These are phyloP conservation scores for Eucalyptus erythrocorys DNA, from an alignment of 345 rosid species.

Conservation along the genomic window DNA sequence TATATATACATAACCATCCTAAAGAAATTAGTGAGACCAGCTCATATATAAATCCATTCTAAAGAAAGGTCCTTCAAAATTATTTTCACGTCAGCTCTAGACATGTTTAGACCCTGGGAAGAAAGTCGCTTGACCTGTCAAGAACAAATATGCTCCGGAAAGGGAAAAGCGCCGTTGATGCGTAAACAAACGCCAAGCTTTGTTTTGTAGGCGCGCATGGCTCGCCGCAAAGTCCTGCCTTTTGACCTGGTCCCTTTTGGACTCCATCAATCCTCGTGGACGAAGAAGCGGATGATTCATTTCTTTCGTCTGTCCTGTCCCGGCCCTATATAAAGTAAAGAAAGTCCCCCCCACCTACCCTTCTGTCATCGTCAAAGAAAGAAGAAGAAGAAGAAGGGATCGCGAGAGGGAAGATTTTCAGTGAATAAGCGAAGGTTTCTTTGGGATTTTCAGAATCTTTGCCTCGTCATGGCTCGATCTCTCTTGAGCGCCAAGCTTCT, in stretches of 20 bases:
- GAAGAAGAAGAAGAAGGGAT: neutral
- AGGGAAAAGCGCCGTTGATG: neutral
- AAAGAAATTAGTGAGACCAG: no score
- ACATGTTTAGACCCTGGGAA: neutral
- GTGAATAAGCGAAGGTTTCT: neutral
- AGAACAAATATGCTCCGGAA: neutral
- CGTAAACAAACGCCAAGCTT: neutral
- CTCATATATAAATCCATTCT: neutral
- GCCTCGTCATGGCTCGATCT: neutral
- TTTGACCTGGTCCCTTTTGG: neutral
- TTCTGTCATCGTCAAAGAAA: neutral
- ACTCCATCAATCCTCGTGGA: neutral
- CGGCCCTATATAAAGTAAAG: neutral
- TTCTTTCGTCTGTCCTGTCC: neutral
- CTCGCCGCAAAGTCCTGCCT: neutral
- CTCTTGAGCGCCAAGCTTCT: neutral
- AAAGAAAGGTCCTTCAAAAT: neutral
- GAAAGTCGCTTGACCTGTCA: neutral
- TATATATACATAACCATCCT: no score
- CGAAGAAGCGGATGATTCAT: neutral
- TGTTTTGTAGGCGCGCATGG: neutral
- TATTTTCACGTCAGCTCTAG: neutral
- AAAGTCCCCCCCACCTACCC: neutral
- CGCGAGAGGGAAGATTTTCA: neutral
- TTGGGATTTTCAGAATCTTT: neutral